Conservation (phyloP, 495 filamentous ascomycete genomes). For the Penicillium canariense region DNA sequence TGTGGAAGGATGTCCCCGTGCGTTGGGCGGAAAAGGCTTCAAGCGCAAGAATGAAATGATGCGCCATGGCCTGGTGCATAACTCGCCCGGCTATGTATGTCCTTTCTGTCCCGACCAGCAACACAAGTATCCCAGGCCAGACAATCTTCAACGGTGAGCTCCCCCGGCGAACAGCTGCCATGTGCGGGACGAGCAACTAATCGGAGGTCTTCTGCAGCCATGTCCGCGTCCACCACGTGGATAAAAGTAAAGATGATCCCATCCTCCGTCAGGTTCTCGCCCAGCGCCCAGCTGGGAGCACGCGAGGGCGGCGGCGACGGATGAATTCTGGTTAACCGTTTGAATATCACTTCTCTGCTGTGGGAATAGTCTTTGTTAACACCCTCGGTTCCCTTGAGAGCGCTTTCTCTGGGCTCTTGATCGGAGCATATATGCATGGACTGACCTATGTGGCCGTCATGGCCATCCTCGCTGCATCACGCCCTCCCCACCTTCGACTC, state of each 20-base stretch:
- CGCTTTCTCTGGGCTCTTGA: background rate
- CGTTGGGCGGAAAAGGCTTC: conserved; percentile 87
- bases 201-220: conserved; percentile 52
- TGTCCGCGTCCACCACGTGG: conserved; percentile 82
- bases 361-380: too few relatives aligned
- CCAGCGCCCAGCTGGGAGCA: conserved; percentile 81
- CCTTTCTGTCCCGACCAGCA: conserved; percentile 95
- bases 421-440: background rate
- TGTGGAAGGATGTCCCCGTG: conserved; percentile 72
- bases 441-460: background rate
- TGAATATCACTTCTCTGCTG: conserved; percentile 1
- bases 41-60: conserved; percentile 99
- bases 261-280: conserved; percentile 73
- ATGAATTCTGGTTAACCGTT: conserved; percentile 29
- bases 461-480: background rate
- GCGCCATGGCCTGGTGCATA: conserved; percentile 90
- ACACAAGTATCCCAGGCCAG: conserved; percentile 94
- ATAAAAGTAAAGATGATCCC: conserved; percentile 84
- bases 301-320: conserved; percentile 75
- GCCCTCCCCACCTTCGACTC: background rate
- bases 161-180: background rate
- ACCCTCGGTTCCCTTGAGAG: too few relatives aligned
- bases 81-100: conserved; percentile 94
- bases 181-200: background rate
- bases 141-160: conserved; percentile 90